Conservation (phyloP, 768 basidiomycete genomes). For the Dioszegia hungarica region DNA sequence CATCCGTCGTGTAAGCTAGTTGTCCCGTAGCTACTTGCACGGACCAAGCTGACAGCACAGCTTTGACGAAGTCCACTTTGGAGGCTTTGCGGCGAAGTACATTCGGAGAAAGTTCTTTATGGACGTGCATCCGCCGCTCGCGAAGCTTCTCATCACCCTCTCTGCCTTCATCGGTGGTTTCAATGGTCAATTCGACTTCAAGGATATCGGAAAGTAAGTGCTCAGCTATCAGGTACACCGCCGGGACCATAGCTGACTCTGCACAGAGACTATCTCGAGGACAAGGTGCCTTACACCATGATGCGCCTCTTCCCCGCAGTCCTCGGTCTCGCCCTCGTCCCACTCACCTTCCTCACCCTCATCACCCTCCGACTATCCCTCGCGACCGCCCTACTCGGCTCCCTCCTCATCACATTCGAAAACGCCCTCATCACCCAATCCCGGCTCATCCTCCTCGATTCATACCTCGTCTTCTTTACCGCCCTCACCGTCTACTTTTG, state of each 20-base stretch:
- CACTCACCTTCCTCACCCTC: constrained; percentile 86
- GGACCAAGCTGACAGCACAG: constrained; percentile 51
- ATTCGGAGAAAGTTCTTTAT: constrained; percentile 69
- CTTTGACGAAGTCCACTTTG: constrained; percentile 98
- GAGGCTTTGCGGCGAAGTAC: constrained; percentile 91
- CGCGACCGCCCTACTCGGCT: constrained; percentile 83
- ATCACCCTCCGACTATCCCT: constrained; percentile 87
- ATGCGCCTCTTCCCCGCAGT: constrained; percentile 94
- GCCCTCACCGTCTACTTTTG: constrained; percentile 81
- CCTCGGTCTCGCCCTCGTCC: constrained; percentile 83
- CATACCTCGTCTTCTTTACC: constrained; percentile 97
- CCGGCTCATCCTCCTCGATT: constrained; percentile 93
- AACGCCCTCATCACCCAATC: constrained; percentile 95
- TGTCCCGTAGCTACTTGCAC: not conserved
- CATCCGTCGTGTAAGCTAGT: constrained; percentile 77
- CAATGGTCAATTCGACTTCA: constrained; percentile 91
- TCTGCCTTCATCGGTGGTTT: constrained; percentile 82
- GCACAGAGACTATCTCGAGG: constrained; percentile 64
- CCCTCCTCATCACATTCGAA: constrained; percentile 90
- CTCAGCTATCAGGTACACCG: not conserved
- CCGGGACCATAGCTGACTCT: not conserved
- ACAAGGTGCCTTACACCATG: constrained; percentile 84
- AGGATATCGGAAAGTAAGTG: constrained; percentile 93
- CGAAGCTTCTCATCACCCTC: constrained; percentile 89
- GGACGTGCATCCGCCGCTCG: constrained; percentile 96